phyloP scores from a whole-genome alignment of 148 eudicot species.

The Limonium bicolor region DNA sequence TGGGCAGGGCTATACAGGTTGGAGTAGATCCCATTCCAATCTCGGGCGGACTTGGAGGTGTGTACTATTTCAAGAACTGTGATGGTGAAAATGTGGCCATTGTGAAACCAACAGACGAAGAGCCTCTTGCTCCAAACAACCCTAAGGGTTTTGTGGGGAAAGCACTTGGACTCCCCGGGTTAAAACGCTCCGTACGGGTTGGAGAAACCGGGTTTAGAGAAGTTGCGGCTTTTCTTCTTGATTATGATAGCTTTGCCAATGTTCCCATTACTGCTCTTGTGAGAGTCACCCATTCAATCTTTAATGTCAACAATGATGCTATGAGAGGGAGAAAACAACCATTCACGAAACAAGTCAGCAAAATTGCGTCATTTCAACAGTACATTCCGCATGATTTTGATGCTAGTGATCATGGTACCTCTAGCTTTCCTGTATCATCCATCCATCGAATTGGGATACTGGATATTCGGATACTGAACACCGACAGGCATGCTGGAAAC shows the following conservation, averaged over 20 bases:
- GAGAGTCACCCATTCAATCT: slow-evolving; percentile 20
- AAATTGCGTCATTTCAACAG: slow-evolving; percentile 23
- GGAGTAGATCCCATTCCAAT: slow-evolving; percentile 18
- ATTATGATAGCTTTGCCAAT: slow-evolving; percentile 19
- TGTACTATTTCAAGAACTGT: slow-evolving; percentile 16
- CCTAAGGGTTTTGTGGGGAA: slow-evolving; percentile 25
- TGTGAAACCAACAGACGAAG: slow-evolving; percentile 30
- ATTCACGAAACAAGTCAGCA: slow-evolving; percentile 10
- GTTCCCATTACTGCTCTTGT: slow-evolving; percentile 32
- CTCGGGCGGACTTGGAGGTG: slow-evolving; percentile 22
- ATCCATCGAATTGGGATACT: slow-evolving; percentile 29
- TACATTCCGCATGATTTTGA: slow-evolving; percentile 27
- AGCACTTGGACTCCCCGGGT: slow-evolving; percentile 28
- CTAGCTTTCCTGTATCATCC: slow-evolving; percentile 25
- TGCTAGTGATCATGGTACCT: slow-evolving; percentile 33
- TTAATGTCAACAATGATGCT: slow-evolving; percentile 16
- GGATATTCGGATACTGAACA: slow-evolving; percentile 21
- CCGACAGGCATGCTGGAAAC: slow-evolving; percentile 30
- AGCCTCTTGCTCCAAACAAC: slow-evolving; percentile 29
- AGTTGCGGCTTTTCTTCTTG: slow-evolving; percentile 34
- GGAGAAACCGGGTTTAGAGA: slow-evolving; percentile 33
- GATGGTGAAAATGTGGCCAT: slow-evolving; percentile 19
- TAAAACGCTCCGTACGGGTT: slow-evolving; percentile 20
- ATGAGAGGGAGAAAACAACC: slow-evolving; percentile 2
- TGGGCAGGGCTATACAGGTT: slow-evolving; percentile 14